phyloP scores from a whole-genome alignment of 2,329 filamentous ascomycete genomes.

The Gliomastix tumulicola region DNA sequence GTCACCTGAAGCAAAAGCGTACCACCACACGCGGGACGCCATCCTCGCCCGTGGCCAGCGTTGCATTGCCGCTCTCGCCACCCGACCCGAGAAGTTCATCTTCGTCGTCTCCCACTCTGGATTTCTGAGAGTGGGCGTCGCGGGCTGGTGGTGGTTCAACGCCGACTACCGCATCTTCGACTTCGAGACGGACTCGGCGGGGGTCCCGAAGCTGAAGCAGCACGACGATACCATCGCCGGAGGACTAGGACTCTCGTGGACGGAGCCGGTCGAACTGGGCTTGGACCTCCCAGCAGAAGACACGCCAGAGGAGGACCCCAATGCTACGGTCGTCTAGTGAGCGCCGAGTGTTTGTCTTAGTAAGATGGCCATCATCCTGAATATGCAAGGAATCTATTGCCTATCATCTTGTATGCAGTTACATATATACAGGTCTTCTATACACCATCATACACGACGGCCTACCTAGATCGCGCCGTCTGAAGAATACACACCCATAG shows the following conservation, averaged over 20 bases:
- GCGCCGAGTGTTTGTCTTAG: too few species aligned
- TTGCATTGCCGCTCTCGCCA: conserved; percentile 40
- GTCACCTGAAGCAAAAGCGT: conserved; percentile 32
- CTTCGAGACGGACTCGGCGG: conserved; percentile 25
- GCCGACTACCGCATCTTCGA: conserved; percentile 59
- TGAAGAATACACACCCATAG: too few species aligned
- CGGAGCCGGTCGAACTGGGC: conserved; percentile 27
- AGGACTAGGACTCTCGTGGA: conserved; percentile 26
- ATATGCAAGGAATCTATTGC: too few species aligned
- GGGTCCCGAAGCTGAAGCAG: conserved; percentile 27
- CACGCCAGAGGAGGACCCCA: conserved; percentile 18
- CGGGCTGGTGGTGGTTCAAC: conserved; percentile 50
- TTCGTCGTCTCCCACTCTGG: conserved; percentile 60
- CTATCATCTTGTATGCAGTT: too few species aligned
- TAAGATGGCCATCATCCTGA: too few species aligned
- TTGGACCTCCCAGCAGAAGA: conserved; percentile 18
- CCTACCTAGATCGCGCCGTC: too few species aligned
- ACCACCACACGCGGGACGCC: conserved; percentile 44
- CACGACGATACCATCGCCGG: conserved; percentile 29
- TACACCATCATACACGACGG: too few species aligned
- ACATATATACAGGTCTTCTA: too few species aligned
- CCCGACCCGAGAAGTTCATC: conserved; percentile 52
- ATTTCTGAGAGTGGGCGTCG: conserved; percentile 52
- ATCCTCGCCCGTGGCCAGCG: conserved; percentile 48
- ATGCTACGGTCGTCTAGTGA: too few species aligned